Base-by-base conservation (phyloP, 352 stramenopile species). In the Globisporangium megalacanthum region DNA sequence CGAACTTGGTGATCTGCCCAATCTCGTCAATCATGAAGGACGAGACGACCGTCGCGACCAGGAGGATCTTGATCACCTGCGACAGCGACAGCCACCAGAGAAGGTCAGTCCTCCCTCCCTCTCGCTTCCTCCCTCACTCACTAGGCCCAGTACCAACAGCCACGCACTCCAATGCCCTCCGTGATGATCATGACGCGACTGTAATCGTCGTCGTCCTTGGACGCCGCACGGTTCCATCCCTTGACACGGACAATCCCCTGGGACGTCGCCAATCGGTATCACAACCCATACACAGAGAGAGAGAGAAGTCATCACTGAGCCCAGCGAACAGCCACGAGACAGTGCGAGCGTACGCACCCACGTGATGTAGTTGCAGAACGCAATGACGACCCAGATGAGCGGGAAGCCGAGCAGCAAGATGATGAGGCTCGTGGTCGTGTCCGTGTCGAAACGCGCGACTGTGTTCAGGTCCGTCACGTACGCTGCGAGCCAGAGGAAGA, bases 141-240 rank as follows among this genome's bases (percentile, higher is more conserved):
- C 15, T 52, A 41, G 17, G 29, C 46, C 11, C 9, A 19, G 25
- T 54, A 29, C 17, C 15, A 22, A 15, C 7, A 48, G 20, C 15
- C 13, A 55, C 61, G 31, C 69, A 86, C 84, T 17, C 73, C 76
- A 63, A 94, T 92, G 51, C 82, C 79, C 56, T 94, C 84, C 0
- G 82, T 91, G 59, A 94, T 80, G 68, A 94, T 92, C 84, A 94
- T 88, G 13, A 91, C 76, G 50, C 83, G 69, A 66, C 80, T 90
- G 58, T 91, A 90, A 66, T 92, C 82, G 66, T 94, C 82, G 48
- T 94, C 79, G 41, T 88, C 77, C 57, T 83, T 85, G 29, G 71
- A 77, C 15, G 79, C 73, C 9, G 74, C 54, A 19, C 79, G 70
- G 46, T 81, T 89, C 84, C 84, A 94, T n/a, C 84, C 84, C 56